These are phyloP conservation scores for Aspergillus nidulans DNA, from an alignment of 495 filamentous ascomycete species.

Conservation along the genomic window DNA sequence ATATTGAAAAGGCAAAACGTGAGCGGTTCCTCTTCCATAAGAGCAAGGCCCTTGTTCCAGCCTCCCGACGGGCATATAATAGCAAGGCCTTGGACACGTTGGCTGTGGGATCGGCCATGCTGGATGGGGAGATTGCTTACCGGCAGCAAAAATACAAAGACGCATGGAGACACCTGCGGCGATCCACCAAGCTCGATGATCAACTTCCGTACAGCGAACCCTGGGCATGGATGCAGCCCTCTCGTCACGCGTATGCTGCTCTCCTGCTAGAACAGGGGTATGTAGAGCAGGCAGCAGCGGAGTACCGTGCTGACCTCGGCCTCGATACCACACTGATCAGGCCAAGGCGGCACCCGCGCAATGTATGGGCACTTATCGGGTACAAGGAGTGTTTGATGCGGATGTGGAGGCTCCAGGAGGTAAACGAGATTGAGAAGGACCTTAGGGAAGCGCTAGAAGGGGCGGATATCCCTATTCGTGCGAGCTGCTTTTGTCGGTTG, in stretches of 20 bases:
- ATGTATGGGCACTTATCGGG: slow-evolving; percentile 63
- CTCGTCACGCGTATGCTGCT: slow-evolving; percentile 54
- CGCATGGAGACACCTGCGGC: neutral
- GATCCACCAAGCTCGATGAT: slow-evolving; percentile 20
- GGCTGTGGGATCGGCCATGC: slow-evolving; percentile 54
- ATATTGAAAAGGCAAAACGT: slow-evolving; percentile 41
- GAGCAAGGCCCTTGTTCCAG: slow-evolving; percentile 44
- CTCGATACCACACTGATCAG: slow-evolving; percentile 49
- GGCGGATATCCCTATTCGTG: slow-evolving; percentile 52
- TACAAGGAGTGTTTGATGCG: slow-evolving; percentile 54
- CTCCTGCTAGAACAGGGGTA: neutral
- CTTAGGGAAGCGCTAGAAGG: slow-evolving; percentile 45
- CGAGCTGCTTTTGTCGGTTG: slow-evolving; percentile 56
- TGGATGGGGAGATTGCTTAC: slow-evolving; percentile 66
- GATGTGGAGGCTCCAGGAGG: slow-evolving; percentile 45
- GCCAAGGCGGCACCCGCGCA: slow-evolving; percentile 56
- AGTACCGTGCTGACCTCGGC: neutral
- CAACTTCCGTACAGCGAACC: slow-evolving; percentile 57
- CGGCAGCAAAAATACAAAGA: slow-evolving; percentile 48
- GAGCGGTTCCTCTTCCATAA: slow-evolving; percentile 41
- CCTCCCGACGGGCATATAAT: slow-evolving; percentile 58
- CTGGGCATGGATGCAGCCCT: slow-evolving; percentile 65
- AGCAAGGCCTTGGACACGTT: slow-evolving; percentile 60
- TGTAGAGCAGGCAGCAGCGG: neutral
- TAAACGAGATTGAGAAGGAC: slow-evolving; percentile 41